Conservation (phyloP, 768 basidiomycete genomes). For the Panaeolus papilionaceus region DNA sequence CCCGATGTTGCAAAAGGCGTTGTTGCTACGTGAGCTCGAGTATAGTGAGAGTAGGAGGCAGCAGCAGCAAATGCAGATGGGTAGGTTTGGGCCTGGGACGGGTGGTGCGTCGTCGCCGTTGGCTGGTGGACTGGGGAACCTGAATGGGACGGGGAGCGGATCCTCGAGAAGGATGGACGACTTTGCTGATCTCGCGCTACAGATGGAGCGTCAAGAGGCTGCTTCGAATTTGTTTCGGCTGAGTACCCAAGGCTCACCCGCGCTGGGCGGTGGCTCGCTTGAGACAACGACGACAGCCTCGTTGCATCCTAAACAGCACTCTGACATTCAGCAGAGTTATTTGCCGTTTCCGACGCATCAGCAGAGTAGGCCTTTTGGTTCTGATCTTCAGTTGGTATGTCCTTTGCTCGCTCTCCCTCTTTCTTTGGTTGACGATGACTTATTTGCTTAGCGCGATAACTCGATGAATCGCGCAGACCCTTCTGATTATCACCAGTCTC, state of each 20-base stretch:
- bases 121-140: too few relatives aligned
- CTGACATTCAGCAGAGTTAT: not conserved
- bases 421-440: too few relatives aligned
- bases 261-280: not conserved
- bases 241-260: not conserved
- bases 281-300: not conserved
- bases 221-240: conserved; percentile 7
- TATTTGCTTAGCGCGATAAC: not conserved
- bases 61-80: not conserved
- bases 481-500: not conserved
- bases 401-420: too few relatives aligned
- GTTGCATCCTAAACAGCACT: not conserved
- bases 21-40: not conserved
- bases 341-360: not conserved
- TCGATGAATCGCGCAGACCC: not conserved
- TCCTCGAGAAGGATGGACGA: conserved; percentile 11
- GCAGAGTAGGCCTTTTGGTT: not conserved
- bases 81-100: not conserved
- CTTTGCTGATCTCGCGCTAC: not conserved
- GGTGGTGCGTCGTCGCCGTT: not conserved
- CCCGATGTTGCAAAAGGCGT: not conserved
- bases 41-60: not conserved
- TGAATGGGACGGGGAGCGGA: not conserved
- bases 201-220: conserved; percentile 5
- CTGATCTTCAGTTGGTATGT: not conserved